phyloP scores from a whole-genome alignment of 441 rosid species.

The Brassica hybrid region DNA sequence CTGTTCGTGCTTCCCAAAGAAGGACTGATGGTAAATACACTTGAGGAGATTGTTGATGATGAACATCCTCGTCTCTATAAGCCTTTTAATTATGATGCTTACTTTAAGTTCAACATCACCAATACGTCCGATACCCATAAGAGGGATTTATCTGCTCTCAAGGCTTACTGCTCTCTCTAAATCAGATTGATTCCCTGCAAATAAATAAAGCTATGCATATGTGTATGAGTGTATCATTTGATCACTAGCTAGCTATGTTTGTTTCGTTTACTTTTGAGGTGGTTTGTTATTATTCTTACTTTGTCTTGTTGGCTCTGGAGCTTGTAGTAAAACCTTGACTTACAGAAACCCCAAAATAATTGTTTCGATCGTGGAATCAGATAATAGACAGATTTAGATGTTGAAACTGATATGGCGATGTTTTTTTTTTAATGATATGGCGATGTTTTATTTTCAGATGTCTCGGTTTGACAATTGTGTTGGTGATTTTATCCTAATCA shows the following conservation, averaged over 20 bases:
- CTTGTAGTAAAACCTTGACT: conserved; percentile 12
- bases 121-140: background rate
- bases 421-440: background rate
- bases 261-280: background rate
- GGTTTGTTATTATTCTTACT: background rate
- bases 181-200: background rate
- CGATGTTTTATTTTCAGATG: too few relatives aligned
- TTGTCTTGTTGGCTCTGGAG: conserved; percentile 15
- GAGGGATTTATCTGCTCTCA: conserved; percentile 18
- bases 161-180: conserved; percentile 35
- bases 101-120: conserved; percentile 27
- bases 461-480: too few relatives aligned
- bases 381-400: background rate
- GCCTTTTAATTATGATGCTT: conserved; percentile 46
- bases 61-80: conserved; percentile 42
- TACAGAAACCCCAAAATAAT: background rate
- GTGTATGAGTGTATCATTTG: conserved; percentile 1
- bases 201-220: conserved; percentile 13
- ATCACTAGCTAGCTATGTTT: background rate
- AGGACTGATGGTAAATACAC: too few relatives aligned
- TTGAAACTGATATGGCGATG: background rate
- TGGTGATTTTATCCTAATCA: too few relatives aligned
- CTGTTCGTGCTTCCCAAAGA: too few relatives aligned
- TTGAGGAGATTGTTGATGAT: too few relatives aligned
- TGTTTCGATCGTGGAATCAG: background rate